Evolutionary conservation across 1,284 basidiomycete species (phyloP).

Genomic region (Cryptococcus maquisensis): DNA sequence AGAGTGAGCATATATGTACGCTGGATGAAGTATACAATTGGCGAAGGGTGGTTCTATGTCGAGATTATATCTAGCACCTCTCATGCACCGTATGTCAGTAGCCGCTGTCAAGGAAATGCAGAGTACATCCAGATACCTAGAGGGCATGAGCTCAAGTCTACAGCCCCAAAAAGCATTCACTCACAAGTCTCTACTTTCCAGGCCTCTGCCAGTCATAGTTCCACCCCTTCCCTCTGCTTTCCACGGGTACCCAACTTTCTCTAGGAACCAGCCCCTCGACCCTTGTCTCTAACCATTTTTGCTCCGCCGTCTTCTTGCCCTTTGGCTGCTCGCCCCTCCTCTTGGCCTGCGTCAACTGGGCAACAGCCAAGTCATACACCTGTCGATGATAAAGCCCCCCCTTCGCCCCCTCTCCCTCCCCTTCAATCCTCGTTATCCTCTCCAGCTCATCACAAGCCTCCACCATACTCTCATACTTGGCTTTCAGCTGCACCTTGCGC

Average conservation of each 20-base stretch:
- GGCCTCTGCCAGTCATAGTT: slow-evolving; percentile 45
- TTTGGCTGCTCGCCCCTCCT: slow-evolving; percentile 29
- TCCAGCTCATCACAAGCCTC: slow-evolving; percentile 75
- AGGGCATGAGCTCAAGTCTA: no score
- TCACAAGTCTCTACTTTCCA: slow-evolving; percentile 7
- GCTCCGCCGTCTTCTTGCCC: slow-evolving; percentile 60
- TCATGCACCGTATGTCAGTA: no score
- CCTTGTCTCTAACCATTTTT: slow-evolving; percentile 67
- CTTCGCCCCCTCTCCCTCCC: slow-evolving; percentile 5
- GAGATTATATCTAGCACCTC: background rate
- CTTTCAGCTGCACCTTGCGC: slow-evolving; percentile 61
- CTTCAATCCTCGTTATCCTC: slow-evolving; percentile 38
- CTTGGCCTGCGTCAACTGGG: slow-evolving; percentile 52
- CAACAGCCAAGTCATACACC: slow-evolving; percentile 70
- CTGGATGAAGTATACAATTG: background rate
- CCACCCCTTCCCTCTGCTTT: slow-evolving; percentile 46
- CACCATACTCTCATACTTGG: slow-evolving; percentile 72
- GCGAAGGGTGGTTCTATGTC: background rate
- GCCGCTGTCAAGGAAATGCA: no score
- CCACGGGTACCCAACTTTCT: slow-evolving; percentile 46
- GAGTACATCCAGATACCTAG: no score
- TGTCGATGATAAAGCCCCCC: slow-evolving; percentile 21
- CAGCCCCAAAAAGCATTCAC: no score
- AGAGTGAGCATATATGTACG: background rate
- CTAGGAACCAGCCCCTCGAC: slow-evolving; percentile 76